Evolutionary conservation across 768 basidiomycete species (phyloP), one percentile per base, ranked within the genome.

Genomic region (Ramaria sp.): DNA sequence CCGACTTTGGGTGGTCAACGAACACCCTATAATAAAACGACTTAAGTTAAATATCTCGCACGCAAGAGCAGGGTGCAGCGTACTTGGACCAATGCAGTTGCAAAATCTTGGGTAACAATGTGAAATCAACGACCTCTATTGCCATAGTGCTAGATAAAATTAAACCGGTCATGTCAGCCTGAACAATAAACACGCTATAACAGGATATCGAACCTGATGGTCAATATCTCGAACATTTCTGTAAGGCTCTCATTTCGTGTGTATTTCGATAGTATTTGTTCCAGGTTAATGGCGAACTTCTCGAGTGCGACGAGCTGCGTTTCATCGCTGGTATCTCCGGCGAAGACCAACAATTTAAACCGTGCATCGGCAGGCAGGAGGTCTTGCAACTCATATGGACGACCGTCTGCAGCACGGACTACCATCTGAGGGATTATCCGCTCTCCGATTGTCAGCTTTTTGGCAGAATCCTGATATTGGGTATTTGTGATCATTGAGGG

Each of bases 81-180:
- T 39, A 81, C 81, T 75, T 81, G 0, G 79, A 75, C 81, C 81
- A 82, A 63, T 82, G 81, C 8, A 72, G 63, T 48, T 78, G 66
- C 53, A 82, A 66, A 8, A 71, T 50, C 38, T 59, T 57, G 1
- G 80, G 80, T 10, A 82, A 58, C 38, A 74, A 73, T 25, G 69
- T 74, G 56, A 73, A 73, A 47, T 67, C 63, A 5, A 78, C 70
- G 15, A 60, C 64, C 45, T 67, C 61, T 58, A 74, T 75, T 30
- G 38, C 30, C 13, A 48, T 50, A n/a, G 50, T 60, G 28, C 53
- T 49, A 38, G 18, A 37, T 36, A n/a, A 15, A 22, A 4, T 13
- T 7, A 15, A 2, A 15, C 18, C 37, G 18, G 16, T 34, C 32
- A 2, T 34, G 32, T 34, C 32, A 34, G 13, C 32, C 32, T 9